Evolutionary conservation across 257 asterid species (phyloP).

Genomic region (Solanum habrochaites): DNA sequence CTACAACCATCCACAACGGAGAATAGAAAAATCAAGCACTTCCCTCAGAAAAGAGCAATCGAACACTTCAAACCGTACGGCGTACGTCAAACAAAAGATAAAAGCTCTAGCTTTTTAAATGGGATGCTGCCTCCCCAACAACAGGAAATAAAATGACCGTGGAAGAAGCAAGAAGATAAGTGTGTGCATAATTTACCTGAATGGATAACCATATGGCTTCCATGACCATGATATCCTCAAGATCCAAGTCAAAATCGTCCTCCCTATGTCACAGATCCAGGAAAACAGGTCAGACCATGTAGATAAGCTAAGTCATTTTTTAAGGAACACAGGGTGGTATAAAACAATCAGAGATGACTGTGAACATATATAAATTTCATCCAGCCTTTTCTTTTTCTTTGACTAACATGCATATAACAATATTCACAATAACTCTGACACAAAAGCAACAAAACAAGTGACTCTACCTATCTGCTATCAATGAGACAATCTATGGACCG

Average conservation of each 20-base stretch:
- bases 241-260: conserved; percentile 85
- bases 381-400: neutral
- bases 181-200: conserved; percentile 43
- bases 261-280: conserved; percentile 39
- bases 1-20: neutral
- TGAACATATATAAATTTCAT: neutral
- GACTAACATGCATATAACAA: neutral
- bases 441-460: neutral
- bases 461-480: neutral
- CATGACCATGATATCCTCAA: conserved; percentile 98
- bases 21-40: neutral
- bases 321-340: neutral
- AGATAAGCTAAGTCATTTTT: neutral
- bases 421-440: neutral
- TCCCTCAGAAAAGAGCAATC: neutral
- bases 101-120: neutral
- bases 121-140: neutral
- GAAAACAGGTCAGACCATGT: neutral
- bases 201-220: conserved; percentile 97
- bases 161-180: neutral
- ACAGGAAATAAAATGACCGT: neutral
- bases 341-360: neutral
- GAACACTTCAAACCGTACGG: neutral
- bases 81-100: neutral
- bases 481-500: neutral